A percentile compares a stretch with the other conserved stretches of the same genome.
Evolutionary conservation across 2,329 filamentous ascomycete species (phyloP).

Genomic region (Thermomyces lanuginosus): DNA sequence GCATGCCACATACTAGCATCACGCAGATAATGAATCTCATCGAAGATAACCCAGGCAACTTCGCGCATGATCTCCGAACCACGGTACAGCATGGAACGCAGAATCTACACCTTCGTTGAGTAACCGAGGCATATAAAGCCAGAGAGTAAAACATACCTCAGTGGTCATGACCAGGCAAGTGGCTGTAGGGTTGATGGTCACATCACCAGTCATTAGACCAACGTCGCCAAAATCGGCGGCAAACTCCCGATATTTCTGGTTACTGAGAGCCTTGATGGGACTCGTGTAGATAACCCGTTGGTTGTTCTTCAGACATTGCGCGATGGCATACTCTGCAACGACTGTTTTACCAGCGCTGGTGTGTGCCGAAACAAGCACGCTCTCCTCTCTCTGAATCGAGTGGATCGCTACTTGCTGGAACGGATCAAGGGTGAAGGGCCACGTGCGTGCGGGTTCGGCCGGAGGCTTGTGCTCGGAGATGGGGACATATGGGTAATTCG

Average conservation of each 20-base stretch:
- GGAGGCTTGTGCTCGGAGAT: constrained; percentile 89
- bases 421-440: constrained; percentile 83
- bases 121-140: neutral
- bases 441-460: constrained; percentile 65
- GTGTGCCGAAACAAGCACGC: constrained; percentile 89
- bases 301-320: constrained; percentile 91
- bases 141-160: constrained; percentile 34
- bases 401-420: constrained; percentile 92
- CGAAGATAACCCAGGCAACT: constrained; percentile 95
- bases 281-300: constrained; percentile 98
- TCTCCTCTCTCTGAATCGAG: constrained; percentile 91
- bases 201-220: constrained; percentile 95
- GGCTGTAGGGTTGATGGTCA: constrained; percentile 96
- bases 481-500: constrained; percentile 87
- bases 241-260: constrained; percentile 97
- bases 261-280: constrained; percentile 96
- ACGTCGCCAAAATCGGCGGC: constrained; percentile 90
- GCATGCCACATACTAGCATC: constrained; percentile 46
- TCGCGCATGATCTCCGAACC: constrained; percentile 99
- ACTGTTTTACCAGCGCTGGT: constrained; percentile 97
- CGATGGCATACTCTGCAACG: constrained; percentile 94
- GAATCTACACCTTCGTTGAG: constrained; percentile 43
- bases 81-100: constrained; percentile 94
- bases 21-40: constrained; percentile 97
- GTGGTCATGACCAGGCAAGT: constrained; percentile 99